These are phyloP conservation scores for Ophiostoma sp. DNA, from an alignment of 2,329 filamentous ascomycete genomes.

Conservation along the genomic window DNA sequence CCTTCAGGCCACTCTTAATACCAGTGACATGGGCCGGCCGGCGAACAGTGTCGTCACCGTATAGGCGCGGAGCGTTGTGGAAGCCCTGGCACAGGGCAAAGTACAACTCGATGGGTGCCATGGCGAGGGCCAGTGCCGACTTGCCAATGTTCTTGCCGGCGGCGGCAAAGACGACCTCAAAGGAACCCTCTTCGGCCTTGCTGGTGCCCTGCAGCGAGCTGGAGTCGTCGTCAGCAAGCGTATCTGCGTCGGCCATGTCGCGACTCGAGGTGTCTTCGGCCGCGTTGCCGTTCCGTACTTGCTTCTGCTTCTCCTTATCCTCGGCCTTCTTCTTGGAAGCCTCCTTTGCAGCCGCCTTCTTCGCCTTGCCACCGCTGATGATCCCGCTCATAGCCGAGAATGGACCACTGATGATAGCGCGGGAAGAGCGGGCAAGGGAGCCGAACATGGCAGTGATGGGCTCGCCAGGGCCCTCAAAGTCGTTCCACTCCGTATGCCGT, in stretches of 20 bases:
- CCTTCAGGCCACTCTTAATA: conserved; percentile 61
- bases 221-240: conserved; percentile 30
- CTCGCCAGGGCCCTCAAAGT: conserved; percentile 74
- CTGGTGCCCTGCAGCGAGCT: conserved; percentile 27
- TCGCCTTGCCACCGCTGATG: conserved; percentile 39
- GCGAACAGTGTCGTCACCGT: conserved; percentile 69
- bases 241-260: conserved; percentile 15
- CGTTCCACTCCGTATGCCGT: conserved; percentile 71
- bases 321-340: neutral
- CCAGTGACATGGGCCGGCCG: conserved; percentile 64
- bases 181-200: conserved; percentile 35
- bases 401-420: conserved; percentile 63
- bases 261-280: conserved; percentile 29
- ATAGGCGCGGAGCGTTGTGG: conserved; percentile 69
- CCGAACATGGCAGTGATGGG: conserved; percentile 67
- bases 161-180: conserved; percentile 50
- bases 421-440: conserved; percentile 59
- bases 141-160: conserved; percentile 54
- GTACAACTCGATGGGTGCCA: conserved; percentile 61
- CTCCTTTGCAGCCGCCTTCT: conserved; percentile 53
- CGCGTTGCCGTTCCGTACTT: neutral
- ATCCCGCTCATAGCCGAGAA: conserved; percentile 54
- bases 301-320: neutral
- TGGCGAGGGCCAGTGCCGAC: conserved; percentile 52
- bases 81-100: conserved; percentile 67